phyloP scores from a whole-genome alignment of 345 rosid genomes.

The Gossypium rotundifolium region DNA sequence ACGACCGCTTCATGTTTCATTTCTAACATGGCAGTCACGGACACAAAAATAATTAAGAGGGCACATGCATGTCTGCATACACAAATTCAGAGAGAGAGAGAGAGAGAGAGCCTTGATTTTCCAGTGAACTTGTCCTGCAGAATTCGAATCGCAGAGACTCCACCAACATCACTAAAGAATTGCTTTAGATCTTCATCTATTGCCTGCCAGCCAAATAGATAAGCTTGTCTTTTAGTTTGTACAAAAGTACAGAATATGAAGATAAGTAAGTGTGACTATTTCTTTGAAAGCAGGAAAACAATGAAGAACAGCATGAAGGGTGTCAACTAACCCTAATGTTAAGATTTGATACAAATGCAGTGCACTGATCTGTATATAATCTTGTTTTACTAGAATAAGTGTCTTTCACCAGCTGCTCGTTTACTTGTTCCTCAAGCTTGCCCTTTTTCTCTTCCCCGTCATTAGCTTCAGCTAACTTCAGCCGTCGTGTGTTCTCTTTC shows the following conservation, averaged over 20 bases:
- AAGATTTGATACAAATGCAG: constrained; percentile 77
- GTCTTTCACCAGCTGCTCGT: constrained; percentile 36
- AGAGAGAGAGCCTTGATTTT: constrained; percentile 63
- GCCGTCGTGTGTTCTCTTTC: constrained; percentile 24
- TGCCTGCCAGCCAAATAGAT: constrained; percentile 43
- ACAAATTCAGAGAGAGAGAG: not conserved
- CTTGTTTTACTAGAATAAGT: constrained; percentile 35
- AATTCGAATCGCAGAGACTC: constrained; percentile 65
- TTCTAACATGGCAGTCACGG: not conserved
- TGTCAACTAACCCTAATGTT: constrained; percentile 45
- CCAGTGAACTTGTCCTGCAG: constrained; percentile 72
- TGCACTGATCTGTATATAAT: constrained; percentile 69
- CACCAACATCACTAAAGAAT: constrained; percentile 73
- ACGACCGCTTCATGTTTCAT: not conserved
- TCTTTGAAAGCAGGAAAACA: not conserved
- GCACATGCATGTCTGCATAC: not conserved
- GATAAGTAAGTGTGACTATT: not conserved
- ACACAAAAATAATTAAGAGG: not conserved
- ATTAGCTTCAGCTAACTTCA: constrained; percentile 31
- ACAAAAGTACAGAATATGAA: not conserved
- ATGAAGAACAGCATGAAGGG: not conserved
- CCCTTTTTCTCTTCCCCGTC: constrained; percentile 22
- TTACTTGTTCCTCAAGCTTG: constrained; percentile 32
- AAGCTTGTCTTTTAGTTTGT: not conserved
- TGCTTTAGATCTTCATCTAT: constrained; percentile 51